These are phyloP conservation scores for Klebsormidium nitens DNA, from an alignment of 139 green algal genomes.

Conservation along the genomic window DNA sequence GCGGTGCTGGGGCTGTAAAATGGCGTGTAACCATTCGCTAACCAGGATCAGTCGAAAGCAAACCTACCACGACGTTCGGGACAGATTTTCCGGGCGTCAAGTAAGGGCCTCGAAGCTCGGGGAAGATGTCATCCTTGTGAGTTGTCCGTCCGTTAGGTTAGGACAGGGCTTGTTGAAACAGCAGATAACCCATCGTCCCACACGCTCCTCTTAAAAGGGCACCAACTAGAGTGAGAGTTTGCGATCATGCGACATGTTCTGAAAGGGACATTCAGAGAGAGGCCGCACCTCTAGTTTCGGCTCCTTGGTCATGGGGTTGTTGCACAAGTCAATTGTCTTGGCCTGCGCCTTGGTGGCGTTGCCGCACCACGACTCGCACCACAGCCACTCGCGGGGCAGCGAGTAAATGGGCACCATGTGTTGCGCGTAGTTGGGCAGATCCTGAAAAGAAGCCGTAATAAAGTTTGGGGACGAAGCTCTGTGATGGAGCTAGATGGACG, in stretches of 20 bases:
- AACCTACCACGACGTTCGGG: too few species aligned
- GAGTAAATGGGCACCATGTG: slow-evolving; percentile 81
- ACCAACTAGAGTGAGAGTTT: not conserved
- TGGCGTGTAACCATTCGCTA: too few species aligned
- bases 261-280: not conserved
- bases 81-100: too few species aligned
- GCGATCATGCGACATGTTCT: not conserved
- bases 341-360: slow-evolving; percentile 80
- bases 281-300: slow-evolving; percentile 75
- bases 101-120: too few species aligned
- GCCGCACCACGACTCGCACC: slow-evolving; percentile 99
- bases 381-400: slow-evolving; percentile 91
- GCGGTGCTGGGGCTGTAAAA: too few species aligned
- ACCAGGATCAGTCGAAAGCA: too few species aligned
- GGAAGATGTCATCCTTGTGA: too few species aligned
- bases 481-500: too few species aligned
- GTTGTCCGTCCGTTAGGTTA: too few species aligned
- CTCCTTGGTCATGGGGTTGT: slow-evolving; percentile 99
- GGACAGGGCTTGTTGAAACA: too few species aligned
- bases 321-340: slow-evolving; percentile 99
- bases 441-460: slow-evolving; percentile 67
- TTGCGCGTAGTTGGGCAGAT: slow-evolving; percentile 98
- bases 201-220: not conserved
- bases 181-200: too few species aligned
- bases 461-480: too few species aligned